Base-by-base conservation (phyloP, 2,329 filamentous ascomycete genomes). In the Epichloe scottii region DNA sequence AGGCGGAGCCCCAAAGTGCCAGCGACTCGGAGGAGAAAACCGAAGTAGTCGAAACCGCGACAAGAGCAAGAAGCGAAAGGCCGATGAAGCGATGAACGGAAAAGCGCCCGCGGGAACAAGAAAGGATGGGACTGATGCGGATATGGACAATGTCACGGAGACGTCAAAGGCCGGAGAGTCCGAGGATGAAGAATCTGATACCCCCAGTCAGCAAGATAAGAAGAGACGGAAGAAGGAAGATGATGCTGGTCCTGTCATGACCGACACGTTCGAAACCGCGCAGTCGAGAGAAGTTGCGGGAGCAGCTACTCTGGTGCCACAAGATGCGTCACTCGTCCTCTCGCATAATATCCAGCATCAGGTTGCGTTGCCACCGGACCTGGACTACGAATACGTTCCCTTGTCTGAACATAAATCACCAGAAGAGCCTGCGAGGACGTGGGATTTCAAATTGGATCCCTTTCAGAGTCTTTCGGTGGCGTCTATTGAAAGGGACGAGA, bases 261-360 rank as follows among this genome's bases (percentile, higher is more conserved):
- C 91, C 19, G 93, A 98, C 71, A 82, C 85, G 12, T 98, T 98
- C 67, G 84, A 97, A 71, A 97, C 93, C 12, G 90, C 93, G 63
- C 84, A 95, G 70, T 94, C 90, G 56, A 79, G 91, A 74, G 88
- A 97, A 68, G 79, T 98, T 39, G 88, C 86, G 21, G 85, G 84
- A 26, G 85, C 88, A 5, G 81, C 84, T 34, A 89, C 87, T 8
- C 75, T 82, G 51, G 72, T 77, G 15, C 57, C 75, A 74, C 66
- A 81, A 57, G 85, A 89, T 30, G 74, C 81, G 45, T 81, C 85
- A 5, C 81, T 98, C 30, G 84, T 95, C 21, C 71, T 98, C 49
- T 91, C 89, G 45, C 94, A 98, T 72, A 95, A 98, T 72, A 95
- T 98, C 60, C 90, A 95, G 69, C 93, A 98, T 75, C 91, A 98